Percentiles rank a stretch among this genome's conserved stretches.
phyloP scores from a whole-genome alignment of 176 grass and related monocot genomes.

The Oryza meridionalis region DNA sequence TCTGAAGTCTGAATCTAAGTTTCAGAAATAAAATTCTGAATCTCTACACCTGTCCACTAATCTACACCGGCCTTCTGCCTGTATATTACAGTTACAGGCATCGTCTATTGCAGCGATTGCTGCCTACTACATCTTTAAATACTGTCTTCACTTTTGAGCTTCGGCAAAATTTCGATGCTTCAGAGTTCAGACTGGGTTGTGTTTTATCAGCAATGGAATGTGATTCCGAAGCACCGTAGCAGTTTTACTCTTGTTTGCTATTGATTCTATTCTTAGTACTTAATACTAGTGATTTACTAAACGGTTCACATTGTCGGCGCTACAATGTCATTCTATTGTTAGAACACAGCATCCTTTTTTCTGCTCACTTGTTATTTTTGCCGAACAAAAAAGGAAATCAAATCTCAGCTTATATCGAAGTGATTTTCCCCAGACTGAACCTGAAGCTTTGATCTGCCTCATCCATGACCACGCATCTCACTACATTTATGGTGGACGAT shows the following conservation, averaged over 20 bases:
- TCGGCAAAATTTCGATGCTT: background rate
- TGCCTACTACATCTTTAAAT: background rate
- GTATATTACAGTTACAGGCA: background rate
- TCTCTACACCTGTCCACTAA: background rate
- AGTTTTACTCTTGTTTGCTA: background rate
- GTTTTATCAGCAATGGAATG: background rate
- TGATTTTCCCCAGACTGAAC: no score
- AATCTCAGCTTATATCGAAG: no score
- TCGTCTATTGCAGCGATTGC: background rate
- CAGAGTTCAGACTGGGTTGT: background rate
- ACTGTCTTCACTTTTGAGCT: background rate
- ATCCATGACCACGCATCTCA: no score
- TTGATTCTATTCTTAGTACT: no score
- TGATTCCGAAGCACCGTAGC: background rate
- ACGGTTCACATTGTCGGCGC: no score
- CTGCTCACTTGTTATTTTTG: no score
- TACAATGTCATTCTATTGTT: no score
- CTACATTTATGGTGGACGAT: no score
- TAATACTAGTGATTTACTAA: no score
- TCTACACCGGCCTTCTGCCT: background rate
- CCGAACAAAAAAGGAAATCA: no score
- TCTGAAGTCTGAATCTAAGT: background rate
- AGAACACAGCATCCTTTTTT: no score
- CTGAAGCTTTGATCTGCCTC: no score
- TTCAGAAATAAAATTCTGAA: background rate